A percentile compares a stretch with the other conserved stretches of the same genome.
Conservation (phyloP, 2,329 filamentous ascomycete species). For the Geoglossum cookeanum region DNA sequence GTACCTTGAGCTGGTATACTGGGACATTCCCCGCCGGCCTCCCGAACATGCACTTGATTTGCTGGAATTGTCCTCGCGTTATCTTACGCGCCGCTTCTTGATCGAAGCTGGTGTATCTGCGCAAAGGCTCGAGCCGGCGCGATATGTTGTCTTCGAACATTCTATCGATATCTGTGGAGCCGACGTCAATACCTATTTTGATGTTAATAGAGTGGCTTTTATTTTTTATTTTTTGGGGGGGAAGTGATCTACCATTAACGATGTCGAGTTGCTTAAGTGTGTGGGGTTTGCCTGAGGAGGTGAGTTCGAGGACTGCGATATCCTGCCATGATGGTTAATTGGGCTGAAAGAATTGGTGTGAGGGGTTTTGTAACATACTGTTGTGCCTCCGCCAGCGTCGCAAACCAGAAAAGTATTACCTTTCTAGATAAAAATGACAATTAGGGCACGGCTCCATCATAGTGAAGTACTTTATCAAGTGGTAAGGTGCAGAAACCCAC, state of each 20-base stretch:
- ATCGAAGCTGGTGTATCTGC: conserved; percentile 1
- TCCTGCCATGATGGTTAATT: conserved; percentile 14
- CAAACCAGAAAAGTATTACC: conserved; percentile 26
- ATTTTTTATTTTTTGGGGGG: not conserved
- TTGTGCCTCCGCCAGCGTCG: conserved; percentile 29
- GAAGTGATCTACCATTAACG: not conserved
- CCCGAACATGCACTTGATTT: conserved; percentile 5
- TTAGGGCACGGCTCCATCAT: not conserved
- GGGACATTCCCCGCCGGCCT: conserved; percentile 15
- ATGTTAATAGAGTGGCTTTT: not conserved
- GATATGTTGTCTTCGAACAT: not conserved
- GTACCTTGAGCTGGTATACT: conserved; percentile 22
- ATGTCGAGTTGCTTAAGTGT: not conserved
- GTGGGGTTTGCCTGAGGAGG: not conserved
- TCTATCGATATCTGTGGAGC: not conserved
- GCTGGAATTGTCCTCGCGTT: conserved; percentile 7
- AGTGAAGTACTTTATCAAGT: too few species aligned
- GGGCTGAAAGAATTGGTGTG: not conserved
- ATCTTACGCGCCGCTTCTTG: conserved; percentile 5
- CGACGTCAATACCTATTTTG: not conserved
- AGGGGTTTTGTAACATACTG: conserved; percentile 16
- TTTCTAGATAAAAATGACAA: conserved; percentile 1
- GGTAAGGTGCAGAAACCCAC: not conserved
- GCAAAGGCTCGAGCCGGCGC: not conserved
- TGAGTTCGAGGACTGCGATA: conserved; percentile 21